Conservation (phyloP, 1,284 basidiomycete species). For the Phellinidium pouzarii region DNA sequence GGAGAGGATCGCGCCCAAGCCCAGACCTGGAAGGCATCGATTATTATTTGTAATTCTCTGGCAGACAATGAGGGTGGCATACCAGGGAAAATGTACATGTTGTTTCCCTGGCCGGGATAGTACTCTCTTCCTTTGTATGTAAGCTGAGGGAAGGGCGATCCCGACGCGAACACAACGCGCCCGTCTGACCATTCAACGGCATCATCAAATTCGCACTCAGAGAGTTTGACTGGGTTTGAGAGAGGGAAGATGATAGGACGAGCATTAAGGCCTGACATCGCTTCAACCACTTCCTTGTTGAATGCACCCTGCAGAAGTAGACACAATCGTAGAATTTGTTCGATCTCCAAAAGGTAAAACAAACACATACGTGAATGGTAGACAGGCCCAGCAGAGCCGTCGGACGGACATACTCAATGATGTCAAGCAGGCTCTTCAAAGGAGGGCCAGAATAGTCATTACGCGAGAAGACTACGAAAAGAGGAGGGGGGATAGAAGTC, state of each 20-base stretch:
- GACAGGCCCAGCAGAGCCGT: slow-evolving; percentile 90
- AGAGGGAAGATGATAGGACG: slow-evolving; percentile 94
- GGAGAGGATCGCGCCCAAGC: slow-evolving; percentile 71
- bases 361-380: slow-evolving; percentile 57
- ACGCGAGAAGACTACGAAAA: slow-evolving; percentile 65
- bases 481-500: neutral
- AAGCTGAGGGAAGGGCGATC: slow-evolving; percentile 79
- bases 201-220: slow-evolving; percentile 82
- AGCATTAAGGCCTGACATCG: slow-evolving; percentile 81
- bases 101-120: slow-evolving; percentile 89
- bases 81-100: slow-evolving; percentile 80
- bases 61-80: slow-evolving; percentile 21
- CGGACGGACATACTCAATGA: slow-evolving; percentile 82
- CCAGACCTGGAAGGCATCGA: slow-evolving; percentile 50
- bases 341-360: slow-evolving; percentile 2
- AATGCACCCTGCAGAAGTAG: slow-evolving; percentile 57
- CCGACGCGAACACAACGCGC: slow-evolving; percentile 81
- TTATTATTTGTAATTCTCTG: slow-evolving; percentile 17
- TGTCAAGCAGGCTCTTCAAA: slow-evolving; percentile 70
- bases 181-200: slow-evolving; percentile 74
- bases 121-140: slow-evolving; percentile 52
- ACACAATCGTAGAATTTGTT: slow-evolving; percentile 16
- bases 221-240: slow-evolving; percentile 86
- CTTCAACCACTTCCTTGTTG: slow-evolving; percentile 64
- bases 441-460: slow-evolving; percentile 72